phyloP scores from a whole-genome alignment of 23 red algal genomes.

The Gracilaria vermiculophylla region DNA sequence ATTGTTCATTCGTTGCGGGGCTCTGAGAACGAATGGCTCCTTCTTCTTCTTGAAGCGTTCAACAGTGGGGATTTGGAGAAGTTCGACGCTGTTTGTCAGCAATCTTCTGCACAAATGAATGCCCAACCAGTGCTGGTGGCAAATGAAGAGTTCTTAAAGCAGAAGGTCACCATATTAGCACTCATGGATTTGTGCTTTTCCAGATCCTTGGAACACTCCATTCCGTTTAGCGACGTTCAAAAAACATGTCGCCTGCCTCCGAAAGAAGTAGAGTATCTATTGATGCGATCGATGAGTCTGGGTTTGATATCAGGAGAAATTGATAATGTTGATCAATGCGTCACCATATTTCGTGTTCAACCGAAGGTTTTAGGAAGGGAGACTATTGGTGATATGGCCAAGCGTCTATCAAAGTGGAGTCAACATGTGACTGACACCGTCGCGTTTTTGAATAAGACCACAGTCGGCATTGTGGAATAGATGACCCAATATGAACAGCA shows the following conservation, averaged over 20 bases:
- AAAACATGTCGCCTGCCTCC: conserved; percentile 72
- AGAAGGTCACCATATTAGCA: conserved; percentile 88
- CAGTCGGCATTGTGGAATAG: conserved; percentile 63
- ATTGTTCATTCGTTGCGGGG: conserved; percentile 73
- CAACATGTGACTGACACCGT: conserved; percentile 52
- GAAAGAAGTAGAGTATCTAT: conserved; percentile 86
- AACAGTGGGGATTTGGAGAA: conserved; percentile 68
- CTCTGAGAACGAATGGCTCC: conserved; percentile 80
- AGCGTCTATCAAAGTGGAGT: conserved; percentile 69
- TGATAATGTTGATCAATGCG: conserved; percentile 81
- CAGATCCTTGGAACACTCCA: conserved; percentile 43
- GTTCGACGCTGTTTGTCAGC: conserved; percentile 63
- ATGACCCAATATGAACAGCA: background rate
- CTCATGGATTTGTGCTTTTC: conserved; percentile 81
- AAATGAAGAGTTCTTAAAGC: conserved; percentile 75
- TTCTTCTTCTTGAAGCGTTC: conserved; percentile 73
- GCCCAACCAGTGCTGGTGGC: conserved; percentile 81
- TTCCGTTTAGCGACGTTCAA: conserved; percentile 81
- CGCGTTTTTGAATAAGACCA: conserved; percentile 55
- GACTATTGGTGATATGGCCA: conserved; percentile 69
- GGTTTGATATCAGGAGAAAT: conserved; percentile 84
- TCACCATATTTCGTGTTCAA: conserved; percentile 82
- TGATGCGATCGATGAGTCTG: conserved; percentile 89
- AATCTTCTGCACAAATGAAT: conserved; percentile 51
- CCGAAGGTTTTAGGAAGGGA: conserved; percentile 78